Evolutionary conservation across 164 flowering plant species (phyloP).

Genomic region (Amborella trichopoda): DNA sequence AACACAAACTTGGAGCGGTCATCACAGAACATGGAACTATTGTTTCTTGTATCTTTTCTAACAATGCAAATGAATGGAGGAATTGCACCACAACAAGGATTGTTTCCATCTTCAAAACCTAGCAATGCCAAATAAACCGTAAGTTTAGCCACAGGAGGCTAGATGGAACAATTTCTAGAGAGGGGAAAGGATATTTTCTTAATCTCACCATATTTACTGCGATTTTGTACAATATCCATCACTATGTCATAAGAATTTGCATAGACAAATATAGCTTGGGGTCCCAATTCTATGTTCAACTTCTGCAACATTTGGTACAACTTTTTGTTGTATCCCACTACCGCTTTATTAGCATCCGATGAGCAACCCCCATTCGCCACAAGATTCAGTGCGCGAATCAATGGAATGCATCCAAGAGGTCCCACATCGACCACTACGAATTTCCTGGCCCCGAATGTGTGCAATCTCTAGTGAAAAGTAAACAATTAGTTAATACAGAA

Average conservation of each 20-base stretch:
- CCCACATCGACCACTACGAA: constrained; percentile 45
- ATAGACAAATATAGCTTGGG: constrained; percentile 31
- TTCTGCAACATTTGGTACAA: constrained; percentile 13
- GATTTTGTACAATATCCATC: constrained; percentile 19
- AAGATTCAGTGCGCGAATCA: constrained; percentile 36
- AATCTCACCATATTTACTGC: constrained; percentile 33
- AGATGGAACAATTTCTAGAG: too few relatives aligned
- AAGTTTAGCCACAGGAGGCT: too few relatives aligned
- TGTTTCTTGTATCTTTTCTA: constrained; percentile 10
- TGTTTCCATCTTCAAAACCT: constrained; percentile 43
- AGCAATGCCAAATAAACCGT: neutral
- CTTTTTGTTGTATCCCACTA: constrained; percentile 35
- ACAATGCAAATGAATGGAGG: constrained; percentile 46
- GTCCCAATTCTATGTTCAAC: constrained; percentile 32
- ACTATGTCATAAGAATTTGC: constrained; percentile 42
- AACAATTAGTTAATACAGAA: too few relatives aligned
- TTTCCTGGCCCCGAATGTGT: constrained; percentile 44
- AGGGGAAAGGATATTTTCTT: neutral
- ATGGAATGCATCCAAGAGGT: constrained; percentile 73
- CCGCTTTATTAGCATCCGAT: constrained; percentile 20
- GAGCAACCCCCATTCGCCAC: constrained; percentile 30
- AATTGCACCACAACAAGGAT: constrained; percentile 56
- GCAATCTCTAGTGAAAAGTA: constrained; percentile 29
- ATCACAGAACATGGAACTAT: constrained; percentile 25
- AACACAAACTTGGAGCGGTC: constrained; percentile 56